phyloP scores from a whole-genome alignment of 176 grass and related monocot species.

The Carex scoparia region DNA sequence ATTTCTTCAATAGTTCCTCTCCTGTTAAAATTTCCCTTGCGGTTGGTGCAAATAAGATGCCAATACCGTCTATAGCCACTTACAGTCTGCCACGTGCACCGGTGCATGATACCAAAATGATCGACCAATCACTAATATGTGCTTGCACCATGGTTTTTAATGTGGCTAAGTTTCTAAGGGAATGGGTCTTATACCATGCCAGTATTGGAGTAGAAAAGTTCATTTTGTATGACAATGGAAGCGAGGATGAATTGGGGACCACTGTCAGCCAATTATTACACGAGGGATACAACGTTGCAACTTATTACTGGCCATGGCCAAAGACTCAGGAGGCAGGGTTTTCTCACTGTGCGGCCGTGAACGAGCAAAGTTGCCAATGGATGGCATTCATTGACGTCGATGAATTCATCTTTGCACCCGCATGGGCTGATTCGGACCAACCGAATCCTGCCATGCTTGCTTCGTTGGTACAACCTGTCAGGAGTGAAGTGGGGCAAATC shows the following conservation, averaged over 20 bases:
- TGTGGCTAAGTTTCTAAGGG: constrained; percentile 37
- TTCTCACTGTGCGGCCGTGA: constrained; percentile 34
- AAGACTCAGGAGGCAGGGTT: constrained; percentile 53
- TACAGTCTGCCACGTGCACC: background rate
- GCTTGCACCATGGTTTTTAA: constrained; percentile 48
- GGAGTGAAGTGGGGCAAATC: constrained; percentile 23
- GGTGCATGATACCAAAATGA: background rate
- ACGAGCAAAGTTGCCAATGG: constrained; percentile 30
- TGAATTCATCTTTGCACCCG: constrained; percentile 35
- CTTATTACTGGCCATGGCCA: constrained; percentile 37
- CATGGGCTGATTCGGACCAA: background rate
- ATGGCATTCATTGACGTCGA: constrained; percentile 54
- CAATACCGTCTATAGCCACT: constrained; percentile 19
- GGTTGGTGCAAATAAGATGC: background rate
- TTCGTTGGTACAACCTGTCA: constrained; percentile 8
- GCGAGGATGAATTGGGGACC: constrained; percentile 30
- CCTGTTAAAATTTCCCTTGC: constrained; percentile 20
- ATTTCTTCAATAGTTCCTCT: background rate
- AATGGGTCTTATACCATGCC: constrained; percentile 45
- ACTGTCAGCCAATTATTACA: background rate
- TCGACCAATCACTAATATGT: background rate
- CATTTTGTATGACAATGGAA: constrained; percentile 45
- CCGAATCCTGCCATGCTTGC: constrained; percentile 28
- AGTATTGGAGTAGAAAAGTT: constrained; percentile 33
- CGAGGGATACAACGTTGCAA: constrained; percentile 4